phyloP scores from a whole-genome alignment of 345 rosid species.

The Leavenworthia alabamica region DNA sequence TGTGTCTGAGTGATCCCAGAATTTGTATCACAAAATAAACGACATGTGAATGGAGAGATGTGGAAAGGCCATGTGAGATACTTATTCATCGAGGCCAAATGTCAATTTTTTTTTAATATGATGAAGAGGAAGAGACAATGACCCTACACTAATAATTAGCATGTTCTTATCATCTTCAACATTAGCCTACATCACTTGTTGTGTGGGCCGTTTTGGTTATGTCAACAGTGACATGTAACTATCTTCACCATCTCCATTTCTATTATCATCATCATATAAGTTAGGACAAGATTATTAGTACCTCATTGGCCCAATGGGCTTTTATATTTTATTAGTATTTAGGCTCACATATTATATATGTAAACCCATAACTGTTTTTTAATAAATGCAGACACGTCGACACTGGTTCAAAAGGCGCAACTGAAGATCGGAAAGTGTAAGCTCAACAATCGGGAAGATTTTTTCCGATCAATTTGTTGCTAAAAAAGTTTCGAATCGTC shows the following conservation, averaged over 20 bases:
- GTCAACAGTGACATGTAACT: slow-evolving; percentile 20
- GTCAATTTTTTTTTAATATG: slow-evolving; percentile 7
- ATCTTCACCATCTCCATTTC: background rate
- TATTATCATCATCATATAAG: background rate
- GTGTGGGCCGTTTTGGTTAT: slow-evolving; percentile 17
- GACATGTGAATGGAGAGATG: slow-evolving; percentile 23
- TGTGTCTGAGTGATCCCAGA: background rate
- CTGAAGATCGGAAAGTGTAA: background rate
- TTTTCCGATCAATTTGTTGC: background rate
- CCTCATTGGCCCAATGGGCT: slow-evolving; percentile 3
- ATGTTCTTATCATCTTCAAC: slow-evolving; percentile 17
- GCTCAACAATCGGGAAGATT: background rate
- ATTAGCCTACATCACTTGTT: background rate
- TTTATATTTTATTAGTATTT: background rate
- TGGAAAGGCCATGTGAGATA: slow-evolving; percentile 30
- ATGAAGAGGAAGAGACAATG: slow-evolving; percentile 22
- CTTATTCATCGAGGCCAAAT: slow-evolving; percentile 8
- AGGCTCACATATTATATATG: background rate
- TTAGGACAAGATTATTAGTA: background rate
- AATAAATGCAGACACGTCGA: background rate
- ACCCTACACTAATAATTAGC: slow-evolving; percentile 25
- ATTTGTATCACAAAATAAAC: slow-evolving; percentile 11
- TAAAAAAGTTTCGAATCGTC: background rate
- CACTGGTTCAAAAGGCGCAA: background rate
- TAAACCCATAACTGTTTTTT: background rate